Base-by-base conservation (phyloP, 139 green algal genomes). In the Zygnema circumcarinatum region DNA sequence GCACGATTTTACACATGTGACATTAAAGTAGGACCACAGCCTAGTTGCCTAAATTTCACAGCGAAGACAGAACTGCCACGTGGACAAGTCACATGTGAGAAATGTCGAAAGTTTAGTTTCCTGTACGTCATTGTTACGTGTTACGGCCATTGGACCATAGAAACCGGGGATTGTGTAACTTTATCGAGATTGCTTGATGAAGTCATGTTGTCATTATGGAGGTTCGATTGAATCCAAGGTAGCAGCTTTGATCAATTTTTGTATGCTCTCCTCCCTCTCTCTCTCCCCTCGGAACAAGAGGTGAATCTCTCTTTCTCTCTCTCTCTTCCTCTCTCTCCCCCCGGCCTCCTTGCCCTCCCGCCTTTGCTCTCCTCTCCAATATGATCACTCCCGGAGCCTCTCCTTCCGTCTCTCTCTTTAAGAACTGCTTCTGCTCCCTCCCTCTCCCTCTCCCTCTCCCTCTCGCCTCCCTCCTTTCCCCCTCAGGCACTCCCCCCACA, bases 351-450 rank as follows among this genome's bases (percentile, higher is more conserved):
- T 7, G 31, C 47, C 47, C 31, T 3, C 74, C 0, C 0, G 16
- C 39, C 39, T 29, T 62, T 29, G 3, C 41, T 56, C 0, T 31
- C 38, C 41, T 33, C 76, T 62, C 76, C 41, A 16, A 36, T 22
- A 29, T 35, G 25, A 56, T 36, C 76, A 56, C 76, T 38, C 76
- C 76, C 1, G 16, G 33, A 22, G 3, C 76, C 36, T 31, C 76
- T 38, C 7, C 76, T 33, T 22, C 39, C 41, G 0, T 31, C 76
- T 78, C 0, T 20, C 41, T 74, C n/a, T 81, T 31, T n/a, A n/a
- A n/a, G n/a, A n/a, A n/a, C 74, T 31, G n/a, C 47, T 81, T 7
- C 74, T 81, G n/a, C 32, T 67, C 74, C 3, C 39, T 47, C n/a
- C 74, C 47, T 53, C 76, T 62, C 32, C 76, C 38, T 62, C 38